Evolutionary conservation across 148 eudicot species (phyloP), one percentile per base, ranked within the genome.

Genomic region (Polygonum maritimum): DNA sequence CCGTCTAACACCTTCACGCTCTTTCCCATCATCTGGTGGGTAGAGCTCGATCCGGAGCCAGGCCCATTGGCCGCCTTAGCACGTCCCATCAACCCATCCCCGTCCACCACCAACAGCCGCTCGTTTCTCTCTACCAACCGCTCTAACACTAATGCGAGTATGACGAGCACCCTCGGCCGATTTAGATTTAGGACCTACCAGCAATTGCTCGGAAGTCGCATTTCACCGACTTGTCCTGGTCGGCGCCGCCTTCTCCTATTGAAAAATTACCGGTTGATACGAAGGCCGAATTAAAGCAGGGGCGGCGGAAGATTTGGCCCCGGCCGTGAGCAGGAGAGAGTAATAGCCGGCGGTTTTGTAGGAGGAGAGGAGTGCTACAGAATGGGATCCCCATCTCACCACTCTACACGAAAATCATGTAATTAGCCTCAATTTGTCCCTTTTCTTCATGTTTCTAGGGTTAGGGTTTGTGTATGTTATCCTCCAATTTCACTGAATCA

Each of bases 1-100:
- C 98, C 98, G 60, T 89, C 82, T 41, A 94, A 94, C 49, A 84
- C 88, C 71, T 87, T 86, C 86, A 94, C 58, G 69, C 83, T 88
- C 76, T 80, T 83, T 80, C 92, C 92, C 0, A 73, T 33, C 60
- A 74, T 15, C 41, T 69, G 36, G 45, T 41, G 14, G 12, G 40
- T 76, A 6, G 74, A 55, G 35, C 11, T 69, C 36, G n/a, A n/a
- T n/a, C n/a, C n/a, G n/a, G 13, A 3, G 62, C 75, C 18, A 14
- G 54, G 44, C 62, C 60, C 62, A 74, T 51, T 74, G 18, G 40
- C 58, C 51, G 15, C 49, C 71, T 9, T 45, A 12, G 35, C 35
- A 14, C 52, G 52, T 2, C 52, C 15, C 52, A 48, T 48, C 2
- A 3, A 3, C 2, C 52, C 52, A 1, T 16, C 7, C 2, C 18